These are phyloP conservation scores for Debaryomycetaceae sp. DNA, from an alignment of 1,139 yeast genomes.

Conservation along the genomic window DNA sequence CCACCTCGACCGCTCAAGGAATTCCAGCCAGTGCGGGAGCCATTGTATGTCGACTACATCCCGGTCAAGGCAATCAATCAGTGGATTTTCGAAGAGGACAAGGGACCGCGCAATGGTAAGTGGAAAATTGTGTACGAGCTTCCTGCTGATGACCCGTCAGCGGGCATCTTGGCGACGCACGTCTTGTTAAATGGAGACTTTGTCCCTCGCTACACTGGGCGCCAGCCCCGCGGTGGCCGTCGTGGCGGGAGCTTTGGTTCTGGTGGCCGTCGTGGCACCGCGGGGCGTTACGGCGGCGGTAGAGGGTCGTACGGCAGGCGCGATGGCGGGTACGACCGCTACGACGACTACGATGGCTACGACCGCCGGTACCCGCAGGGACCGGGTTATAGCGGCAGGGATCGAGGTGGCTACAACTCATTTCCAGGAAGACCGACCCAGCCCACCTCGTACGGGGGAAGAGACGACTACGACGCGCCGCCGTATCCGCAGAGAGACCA, in stretches of 20 bases:
- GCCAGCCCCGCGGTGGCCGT: conserved; percentile 11
- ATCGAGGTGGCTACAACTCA: conserved; percentile 1
- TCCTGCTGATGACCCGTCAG: conserved; percentile 29
- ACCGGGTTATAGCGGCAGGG: conserved; percentile 1
- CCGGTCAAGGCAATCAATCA: conserved; percentile 43
- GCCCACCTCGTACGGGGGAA: conserved; percentile 7
- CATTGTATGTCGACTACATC: conserved; percentile 37
- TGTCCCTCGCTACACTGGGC: conserved; percentile 19
- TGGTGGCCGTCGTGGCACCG: conserved; percentile 8
- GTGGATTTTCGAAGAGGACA: conserved; percentile 46
- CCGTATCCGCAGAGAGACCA: conserved; percentile 1
- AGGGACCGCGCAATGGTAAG: conserved; percentile 40
- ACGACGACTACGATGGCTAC: conserved; percentile 6
- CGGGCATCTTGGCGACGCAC: conserved; percentile 28
- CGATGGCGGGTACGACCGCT: conserved; percentile 8
- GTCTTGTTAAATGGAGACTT: conserved; percentile 34
- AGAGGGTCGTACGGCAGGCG: conserved; percentile 13
- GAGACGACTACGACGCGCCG: conserved; percentile 4
- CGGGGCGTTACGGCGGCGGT: conserved; percentile 9
- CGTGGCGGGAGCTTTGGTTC: conserved; percentile 11
- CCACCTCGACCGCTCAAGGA: conserved; percentile 19
- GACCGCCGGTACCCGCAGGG: no score
- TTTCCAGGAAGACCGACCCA: conserved; percentile 5
- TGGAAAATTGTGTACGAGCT: conserved; percentile 38
- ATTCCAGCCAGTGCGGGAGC: conserved; percentile 17